Percentiles rank a stretch among this genome's conserved stretches.
Conservation (phyloP, 345 rosid species). For the Nasturtium officinale region DNA sequence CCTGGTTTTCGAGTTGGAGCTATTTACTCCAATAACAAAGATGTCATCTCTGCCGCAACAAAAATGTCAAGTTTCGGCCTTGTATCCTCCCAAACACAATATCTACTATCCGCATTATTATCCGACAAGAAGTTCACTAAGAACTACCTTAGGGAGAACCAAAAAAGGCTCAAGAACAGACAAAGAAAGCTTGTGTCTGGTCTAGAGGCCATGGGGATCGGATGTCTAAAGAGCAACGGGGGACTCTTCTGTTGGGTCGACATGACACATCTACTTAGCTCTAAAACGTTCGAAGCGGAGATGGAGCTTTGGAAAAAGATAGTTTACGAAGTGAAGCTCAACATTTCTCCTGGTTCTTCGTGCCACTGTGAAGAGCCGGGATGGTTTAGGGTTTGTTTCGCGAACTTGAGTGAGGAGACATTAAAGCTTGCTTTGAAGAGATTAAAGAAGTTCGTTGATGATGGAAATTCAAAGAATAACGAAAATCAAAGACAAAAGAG, state of each 20-base stretch:
- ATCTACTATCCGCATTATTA: constrained; percentile 59
- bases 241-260: constrained; percentile 81
- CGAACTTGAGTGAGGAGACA: constrained; percentile 51
- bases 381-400: constrained; percentile 40
- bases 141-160: constrained; percentile 59
- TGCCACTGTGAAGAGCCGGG: constrained; percentile 73
- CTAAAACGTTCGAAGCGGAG: constrained; percentile 67
- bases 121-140: constrained; percentile 67
- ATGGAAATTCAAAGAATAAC: background rate
- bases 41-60: constrained; percentile 71
- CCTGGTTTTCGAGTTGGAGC: constrained; percentile 89
- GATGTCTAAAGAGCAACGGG: constrained; percentile 63
- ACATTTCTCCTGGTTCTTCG: constrained; percentile 69
- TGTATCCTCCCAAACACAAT: constrained; percentile 75
- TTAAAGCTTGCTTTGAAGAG: constrained; percentile 57
- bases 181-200: constrained; percentile 58
- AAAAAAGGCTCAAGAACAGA: constrained; percentile 52
- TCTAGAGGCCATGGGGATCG: constrained; percentile 55
- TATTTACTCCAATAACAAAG: constrained; percentile 68
- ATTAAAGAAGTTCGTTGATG: constrained; percentile 51
- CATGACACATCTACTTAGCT: constrained; percentile 65
- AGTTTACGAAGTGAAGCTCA: constrained; percentile 60
- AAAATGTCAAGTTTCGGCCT: constrained; percentile 88
- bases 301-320: constrained; percentile 74
- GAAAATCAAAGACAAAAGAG: constrained; percentile 43